phyloP scores from a whole-genome alignment of 257 asterid species.

The Solanum chmielewskii region DNA sequence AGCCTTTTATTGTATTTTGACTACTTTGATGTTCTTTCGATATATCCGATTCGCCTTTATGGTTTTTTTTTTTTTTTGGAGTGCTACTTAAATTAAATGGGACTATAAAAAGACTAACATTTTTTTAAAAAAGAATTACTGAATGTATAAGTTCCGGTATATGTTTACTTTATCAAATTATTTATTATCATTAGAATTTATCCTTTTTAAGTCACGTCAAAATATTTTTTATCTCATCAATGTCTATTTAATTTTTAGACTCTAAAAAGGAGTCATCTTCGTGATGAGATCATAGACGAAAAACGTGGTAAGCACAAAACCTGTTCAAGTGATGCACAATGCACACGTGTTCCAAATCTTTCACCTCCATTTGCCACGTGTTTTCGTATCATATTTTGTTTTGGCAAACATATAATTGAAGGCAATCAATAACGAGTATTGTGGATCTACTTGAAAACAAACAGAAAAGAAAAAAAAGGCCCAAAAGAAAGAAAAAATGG shows the following conservation, averaged over 20 bases:
- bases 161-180: neutral
- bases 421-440: neutral
- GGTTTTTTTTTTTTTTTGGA: neutral
- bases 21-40: neutral
- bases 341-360: neutral
- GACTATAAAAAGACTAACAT: neutral
- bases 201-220: neutral
- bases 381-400: neutral
- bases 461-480: neutral
- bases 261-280: neutral
- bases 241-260: neutral
- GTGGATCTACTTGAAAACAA: neutral
- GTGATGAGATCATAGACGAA: neutral
- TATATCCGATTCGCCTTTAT: neutral
- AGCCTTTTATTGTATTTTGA: neutral
- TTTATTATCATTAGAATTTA: neutral
- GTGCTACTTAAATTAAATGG: neutral
- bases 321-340: neutral
- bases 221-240: neutral
- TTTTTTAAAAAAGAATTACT: too few species aligned
- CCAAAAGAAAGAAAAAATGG: constrained; percentile 13
- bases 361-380: neutral
- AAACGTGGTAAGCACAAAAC: neutral
- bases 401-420: neutral
- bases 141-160: neutral